Evolutionary conservation across 176 grass and related monocot genomes (phyloP), one percentile per base, ranked within the genome.

Genomic region (Avena atlantica): DNA sequence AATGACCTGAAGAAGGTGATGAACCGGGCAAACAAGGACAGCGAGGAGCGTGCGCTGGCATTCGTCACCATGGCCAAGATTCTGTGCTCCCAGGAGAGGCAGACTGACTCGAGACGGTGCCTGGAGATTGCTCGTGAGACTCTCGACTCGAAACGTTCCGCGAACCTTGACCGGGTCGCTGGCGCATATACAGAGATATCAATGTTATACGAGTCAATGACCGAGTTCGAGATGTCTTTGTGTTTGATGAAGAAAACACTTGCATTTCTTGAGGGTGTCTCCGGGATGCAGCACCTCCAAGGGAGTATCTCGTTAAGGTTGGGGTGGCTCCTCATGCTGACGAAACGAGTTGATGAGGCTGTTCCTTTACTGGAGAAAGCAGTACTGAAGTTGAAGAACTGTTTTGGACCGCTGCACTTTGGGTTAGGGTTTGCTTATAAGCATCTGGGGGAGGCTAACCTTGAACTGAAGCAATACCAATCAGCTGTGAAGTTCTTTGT

Each of bases 371-470:
- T 96, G 51, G 85, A 96, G 85, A 87, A 69, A 66, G 92, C 97
- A 62, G 42, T 93, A 50, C 87, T 85, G 48, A 96, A 82, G 50
- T 56, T 96, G 86, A 95, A 96, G 81, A 87, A 89, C 42, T 93
- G 92, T 60, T 87, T 96, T 85, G 88, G 89, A 29, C 84, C 88
- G 1, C 70, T 45, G 25, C 90, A 94, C 87, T 93, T 90, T 70
- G 90, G 94, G 24, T 81, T 98, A 79, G 97, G 97, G 40, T 96
- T 96, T 87, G 82, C 87, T 50, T 94, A 90, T 81, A 98, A 89
- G 94, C 36, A 94, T 91, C 80, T 94, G 83, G 89, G 92, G 0
- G 57, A 82, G 56, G 92, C 89, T 25, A 91, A 96, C 85, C 62
- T 91, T 80, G 92, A 85, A 24, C 83, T 79, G 27, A 56, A 56